Evolutionary conservation across 148 eudicot genomes (phyloP), one percentile per base, ranked within the genome.

Genomic region (Fagopyrum tataricum): DNA sequence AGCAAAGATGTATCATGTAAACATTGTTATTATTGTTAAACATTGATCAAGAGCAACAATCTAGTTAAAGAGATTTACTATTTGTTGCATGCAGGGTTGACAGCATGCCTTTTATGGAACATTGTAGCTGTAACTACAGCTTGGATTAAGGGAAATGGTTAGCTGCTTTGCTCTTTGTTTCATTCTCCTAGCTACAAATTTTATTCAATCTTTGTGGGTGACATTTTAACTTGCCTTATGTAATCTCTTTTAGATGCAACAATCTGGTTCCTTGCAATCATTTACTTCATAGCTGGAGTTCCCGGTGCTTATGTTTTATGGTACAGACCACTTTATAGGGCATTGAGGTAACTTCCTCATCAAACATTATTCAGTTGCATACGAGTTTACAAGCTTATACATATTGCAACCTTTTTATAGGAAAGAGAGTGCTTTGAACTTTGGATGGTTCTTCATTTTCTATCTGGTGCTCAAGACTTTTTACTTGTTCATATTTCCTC

Each of bases 301-400:
- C 98, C 98, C 13, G 79, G 86, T 76, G 97, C 85, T 17, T 94
- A 91, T 79, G 82, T 91, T 37, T 77, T 94, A 74, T 94, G 98
- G 98, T 93, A 93, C 82, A 89, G 91, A 4, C 92, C 98, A 42
- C 93, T 93, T 53, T 93, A 93, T 78, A 87, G 98, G 64, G 94
- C 94, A 67, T 90, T 87, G 79, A 90, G 98, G 98, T 93, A 31
- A 85, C 23, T 42, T 71, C 69, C 69, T 64, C 69, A 64, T 31
- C n/a, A 64, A 64, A 64, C 18, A 64, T 37, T 64, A 5, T 64
- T 64, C 9, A 37, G 43, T 14, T 64, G 20, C 69, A 37, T 64
- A 39, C 3, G 4, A 15, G 69, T 14, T 64, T 31, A 64, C 26
- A 1, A 49, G 44, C 18, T n/a, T 52, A 12, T 46, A 2, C 37